A percentile compares a stretch with the other conserved stretches of the same genome.
Evolutionary conservation across 2,329 filamentous ascomycete genomes (phyloP).

Genomic region (Blastomyces parvus): DNA sequence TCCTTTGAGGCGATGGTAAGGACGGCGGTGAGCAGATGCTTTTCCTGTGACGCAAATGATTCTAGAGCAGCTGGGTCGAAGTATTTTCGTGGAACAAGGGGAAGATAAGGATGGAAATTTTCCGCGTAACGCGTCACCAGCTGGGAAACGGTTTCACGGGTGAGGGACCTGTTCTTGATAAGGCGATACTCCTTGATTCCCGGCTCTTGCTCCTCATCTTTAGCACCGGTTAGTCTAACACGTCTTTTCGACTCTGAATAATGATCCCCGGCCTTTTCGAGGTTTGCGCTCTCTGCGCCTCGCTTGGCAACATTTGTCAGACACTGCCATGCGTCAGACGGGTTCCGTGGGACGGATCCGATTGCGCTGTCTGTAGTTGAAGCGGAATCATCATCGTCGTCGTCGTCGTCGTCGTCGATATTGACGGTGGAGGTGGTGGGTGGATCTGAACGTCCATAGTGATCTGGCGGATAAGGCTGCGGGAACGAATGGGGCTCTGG

Average conservation of each 20-base stretch:
- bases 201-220: conserved; percentile 22
- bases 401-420: conserved; percentile 29
- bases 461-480: conserved; percentile 27
- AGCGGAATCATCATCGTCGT: conserved; percentile 31
- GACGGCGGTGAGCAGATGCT: conserved; percentile 59
- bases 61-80: conserved; percentile 47
- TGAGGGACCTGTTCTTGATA: conserved; percentile 37
- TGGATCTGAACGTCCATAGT: conserved; percentile 28
- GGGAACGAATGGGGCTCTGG: conserved; percentile 23
- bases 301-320: conserved; percentile 38
- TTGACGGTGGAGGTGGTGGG: conserved; percentile 21
- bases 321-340: conserved; percentile 42
- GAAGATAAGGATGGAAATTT: conserved; percentile 61
- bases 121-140: conserved; percentile 52
- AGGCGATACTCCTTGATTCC: conserved; percentile 36
- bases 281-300: conserved; percentile 20
- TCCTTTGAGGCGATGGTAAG: conserved; percentile 64
- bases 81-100: conserved; percentile 53
- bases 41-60: conserved; percentile 51
- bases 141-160: conserved; percentile 43
- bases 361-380: conserved; percentile 31
- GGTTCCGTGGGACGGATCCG: conserved; percentile 36
- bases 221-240: conserved; percentile 20
- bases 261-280: conserved; percentile 20
- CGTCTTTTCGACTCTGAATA: conserved; percentile 20